Evolutionary conservation across 1,284 basidiomycete species (phyloP).

Genomic region (Trametes polyzona): DNA sequence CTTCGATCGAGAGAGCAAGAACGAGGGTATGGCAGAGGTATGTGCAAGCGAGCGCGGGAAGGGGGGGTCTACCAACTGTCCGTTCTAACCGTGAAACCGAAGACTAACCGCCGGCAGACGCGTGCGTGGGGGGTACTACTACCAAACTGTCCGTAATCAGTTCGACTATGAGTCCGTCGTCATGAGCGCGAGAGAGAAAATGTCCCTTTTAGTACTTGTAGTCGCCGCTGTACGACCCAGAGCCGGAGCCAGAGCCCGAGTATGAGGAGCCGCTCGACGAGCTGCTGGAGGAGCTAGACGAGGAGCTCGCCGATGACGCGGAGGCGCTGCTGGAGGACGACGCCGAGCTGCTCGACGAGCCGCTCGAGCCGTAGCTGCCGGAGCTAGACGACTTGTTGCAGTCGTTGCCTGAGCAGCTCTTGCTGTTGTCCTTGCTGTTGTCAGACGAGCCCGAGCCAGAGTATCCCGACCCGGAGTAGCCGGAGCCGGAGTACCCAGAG

Average conservation of each 20-base stretch:
- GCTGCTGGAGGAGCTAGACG: background rate
- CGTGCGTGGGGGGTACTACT: constrained; percentile 4
- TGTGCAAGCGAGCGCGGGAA: background rate
- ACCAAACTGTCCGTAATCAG: constrained; percentile 29
- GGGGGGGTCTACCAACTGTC: constrained; percentile 1
- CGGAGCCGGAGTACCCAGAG: constrained; percentile 8
- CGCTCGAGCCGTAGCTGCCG: background rate
- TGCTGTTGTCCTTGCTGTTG: background rate
- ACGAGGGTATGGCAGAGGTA: background rate
- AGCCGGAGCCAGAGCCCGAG: constrained; percentile 8
- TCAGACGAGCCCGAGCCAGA: background rate
- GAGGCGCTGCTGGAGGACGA: background rate
- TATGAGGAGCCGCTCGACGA: constrained; percentile 7
- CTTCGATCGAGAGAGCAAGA: constrained; percentile 7
- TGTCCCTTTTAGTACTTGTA: constrained; percentile 22
- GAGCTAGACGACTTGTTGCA: constrained; percentile 8
- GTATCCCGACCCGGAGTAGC: background rate
- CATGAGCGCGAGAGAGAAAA: constrained; percentile 9
- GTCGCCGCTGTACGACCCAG: constrained; percentile 7
- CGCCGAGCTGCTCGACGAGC: background rate
- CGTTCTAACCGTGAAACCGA: no score
- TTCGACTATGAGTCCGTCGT: constrained; percentile 25
- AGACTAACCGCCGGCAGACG: constrained; percentile 13
- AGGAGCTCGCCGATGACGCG: background rate
- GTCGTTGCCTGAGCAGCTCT: constrained; percentile 4